These are phyloP conservation scores for Ophiostoma novo-ulmi DNA, from an alignment of 2,329 filamentous ascomycete genomes.

Conservation along the genomic window DNA sequence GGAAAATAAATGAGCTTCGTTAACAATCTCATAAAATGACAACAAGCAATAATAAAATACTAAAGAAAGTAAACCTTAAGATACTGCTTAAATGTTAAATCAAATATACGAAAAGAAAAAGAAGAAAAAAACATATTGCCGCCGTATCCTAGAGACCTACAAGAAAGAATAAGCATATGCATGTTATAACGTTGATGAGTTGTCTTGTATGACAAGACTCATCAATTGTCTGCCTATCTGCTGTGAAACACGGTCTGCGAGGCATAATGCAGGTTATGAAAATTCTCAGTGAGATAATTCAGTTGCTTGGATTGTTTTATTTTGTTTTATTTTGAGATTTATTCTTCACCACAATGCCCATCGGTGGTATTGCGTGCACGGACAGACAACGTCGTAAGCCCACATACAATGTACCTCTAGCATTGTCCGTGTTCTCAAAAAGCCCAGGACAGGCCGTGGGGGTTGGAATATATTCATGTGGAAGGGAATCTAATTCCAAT, in stretches of 20 bases:
- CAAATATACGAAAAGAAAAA: background rate
- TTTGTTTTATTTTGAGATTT: background rate
- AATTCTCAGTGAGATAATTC: background rate
- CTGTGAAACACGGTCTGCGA: background rate
- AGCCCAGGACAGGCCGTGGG: background rate
- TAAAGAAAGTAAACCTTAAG: too few relatives aligned
- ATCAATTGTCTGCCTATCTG: conserved; percentile 6
- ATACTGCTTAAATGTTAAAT: too few relatives aligned
- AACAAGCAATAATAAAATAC: too few relatives aligned
- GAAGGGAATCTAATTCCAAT: conserved; percentile 3
- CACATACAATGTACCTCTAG: background rate
- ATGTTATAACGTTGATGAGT: conserved; percentile 7
- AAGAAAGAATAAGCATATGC: conserved; percentile 2
- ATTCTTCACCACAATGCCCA: background rate
- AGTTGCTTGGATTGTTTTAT: background rate
- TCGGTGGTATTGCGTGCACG: background rate
- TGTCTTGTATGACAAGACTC: conserved; percentile 5
- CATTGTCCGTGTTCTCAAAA: background rate
- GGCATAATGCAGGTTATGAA: background rate
- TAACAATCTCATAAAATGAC: too few relatives aligned
- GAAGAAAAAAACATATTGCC: background rate
- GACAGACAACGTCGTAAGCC: conserved; percentile 9
- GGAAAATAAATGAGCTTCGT: too few relatives aligned
- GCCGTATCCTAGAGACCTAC: background rate
- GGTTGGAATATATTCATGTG: conserved; percentile 6